Conservation (phyloP, 352 stramenopile genomes). For the Pythium sukuiense region DNA sequence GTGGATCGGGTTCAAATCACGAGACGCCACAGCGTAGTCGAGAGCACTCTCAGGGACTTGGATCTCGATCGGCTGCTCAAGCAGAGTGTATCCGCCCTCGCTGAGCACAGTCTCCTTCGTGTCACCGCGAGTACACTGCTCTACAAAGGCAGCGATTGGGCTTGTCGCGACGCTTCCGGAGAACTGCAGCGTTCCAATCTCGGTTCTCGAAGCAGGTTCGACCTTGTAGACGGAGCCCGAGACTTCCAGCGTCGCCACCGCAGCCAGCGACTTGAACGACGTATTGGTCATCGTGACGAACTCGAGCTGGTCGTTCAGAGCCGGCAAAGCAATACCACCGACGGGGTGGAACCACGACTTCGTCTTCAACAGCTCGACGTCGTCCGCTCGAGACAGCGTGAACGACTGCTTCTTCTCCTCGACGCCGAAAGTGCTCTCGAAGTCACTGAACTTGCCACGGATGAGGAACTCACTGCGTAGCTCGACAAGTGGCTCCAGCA, state of each 20-base stretch:
- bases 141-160: conserved; percentile 18
- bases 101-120: conserved; percentile 32
- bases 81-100: conserved; percentile 65
- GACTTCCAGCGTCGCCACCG: conserved; percentile 49
- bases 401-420: conserved; percentile 47
- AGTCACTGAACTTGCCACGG: conserved; percentile 75
- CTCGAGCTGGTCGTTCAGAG: conserved; percentile 46
- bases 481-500: conserved; percentile 67
- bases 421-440: conserved; percentile 70
- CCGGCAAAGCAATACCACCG: conserved; percentile 24
- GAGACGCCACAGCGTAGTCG: conserved; percentile 75
- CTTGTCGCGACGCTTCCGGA: conserved; percentile 15
- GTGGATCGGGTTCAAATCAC: conserved; percentile 88
- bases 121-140: conserved; percentile 5
- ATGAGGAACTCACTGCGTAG: conserved; percentile 86
- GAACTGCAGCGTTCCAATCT: conserved; percentile 29
- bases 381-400: conserved; percentile 36
- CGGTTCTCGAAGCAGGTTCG: conserved; percentile 28
- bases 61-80: conserved; percentile 69
- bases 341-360: conserved; percentile 64
- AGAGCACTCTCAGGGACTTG: conserved; percentile 61
- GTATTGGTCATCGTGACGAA: conserved; percentile 60
- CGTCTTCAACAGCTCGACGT: conserved; percentile 58
- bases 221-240: conserved; percentile 45
- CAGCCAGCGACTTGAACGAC: conserved; percentile 46